These are phyloP conservation scores for Fabrea salina DNA, from an alignment of 169 alveolate genomes.

Conservation along the genomic window DNA sequence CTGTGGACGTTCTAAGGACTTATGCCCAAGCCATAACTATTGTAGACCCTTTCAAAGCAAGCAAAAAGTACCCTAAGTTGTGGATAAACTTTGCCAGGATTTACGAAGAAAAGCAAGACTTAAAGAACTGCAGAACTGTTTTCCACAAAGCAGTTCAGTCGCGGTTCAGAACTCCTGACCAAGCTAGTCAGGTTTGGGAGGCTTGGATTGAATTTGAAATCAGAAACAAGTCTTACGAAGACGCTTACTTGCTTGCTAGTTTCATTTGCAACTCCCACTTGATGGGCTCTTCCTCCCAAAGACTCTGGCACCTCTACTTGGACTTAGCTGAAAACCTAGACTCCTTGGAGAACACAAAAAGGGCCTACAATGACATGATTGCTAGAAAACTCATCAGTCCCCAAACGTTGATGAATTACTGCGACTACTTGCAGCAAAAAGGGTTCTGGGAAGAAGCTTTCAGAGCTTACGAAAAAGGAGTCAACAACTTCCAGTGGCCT, in stretches of 20 bases:
- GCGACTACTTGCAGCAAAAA: constrained; percentile 58
- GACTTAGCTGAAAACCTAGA: constrained; percentile 71
- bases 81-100: constrained; percentile 74
- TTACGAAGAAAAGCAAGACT: constrained; percentile 68
- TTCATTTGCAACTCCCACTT: not conserved
- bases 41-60: constrained; percentile 72
- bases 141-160: constrained; percentile 54
- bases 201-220: constrained; percentile 79
- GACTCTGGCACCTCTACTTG: constrained; percentile 72
- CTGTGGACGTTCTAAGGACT: constrained; percentile 47
- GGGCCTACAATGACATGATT: constrained; percentile 76
- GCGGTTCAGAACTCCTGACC: constrained; percentile 57
- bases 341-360: constrained; percentile 54
- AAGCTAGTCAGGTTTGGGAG: constrained; percentile 62
- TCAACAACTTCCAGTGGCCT: constrained; percentile 90
- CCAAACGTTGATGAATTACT: constrained; percentile 65
- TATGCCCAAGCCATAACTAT: constrained; percentile 74
- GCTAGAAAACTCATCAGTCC: constrained; percentile 76
- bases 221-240: constrained; percentile 9
- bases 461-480: constrained; percentile 90
- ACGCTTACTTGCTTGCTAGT: not conserved
- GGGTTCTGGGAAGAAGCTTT: constrained; percentile 90
- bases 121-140: constrained; percentile 59
- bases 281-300: constrained; percentile 27
- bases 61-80: constrained; percentile 68